Percentiles rank a stretch among this genome's conserved stretches.
Evolutionary conservation across 495 filamentous ascomycete genomes (phyloP).

Genomic region (Penicillium mononematosum): DNA sequence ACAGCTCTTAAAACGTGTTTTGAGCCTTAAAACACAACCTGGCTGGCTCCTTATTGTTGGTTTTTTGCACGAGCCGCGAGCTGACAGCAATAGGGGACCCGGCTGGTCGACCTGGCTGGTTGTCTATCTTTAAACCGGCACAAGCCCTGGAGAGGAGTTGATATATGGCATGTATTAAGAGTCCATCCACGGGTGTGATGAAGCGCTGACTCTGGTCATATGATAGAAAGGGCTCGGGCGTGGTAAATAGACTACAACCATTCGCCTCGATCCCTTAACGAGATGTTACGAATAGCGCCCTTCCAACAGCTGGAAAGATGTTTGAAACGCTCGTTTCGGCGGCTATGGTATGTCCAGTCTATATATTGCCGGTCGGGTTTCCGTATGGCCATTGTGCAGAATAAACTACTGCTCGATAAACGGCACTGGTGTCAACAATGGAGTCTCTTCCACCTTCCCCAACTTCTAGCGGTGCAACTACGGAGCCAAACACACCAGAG

Average conservation of each 20-base stretch:
- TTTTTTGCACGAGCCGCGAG: no score
- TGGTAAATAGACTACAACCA: neutral
- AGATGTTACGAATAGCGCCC: neutral
- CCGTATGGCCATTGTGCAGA: neutral
- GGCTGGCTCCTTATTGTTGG: no score
- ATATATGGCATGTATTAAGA: no score
- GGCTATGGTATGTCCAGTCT: neutral
- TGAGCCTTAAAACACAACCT: no score
- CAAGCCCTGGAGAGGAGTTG: no score
- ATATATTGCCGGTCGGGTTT: neutral
- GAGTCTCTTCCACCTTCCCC: neutral
- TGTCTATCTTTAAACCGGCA: no score
- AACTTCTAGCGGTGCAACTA: neutral
- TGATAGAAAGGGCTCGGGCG: no score
- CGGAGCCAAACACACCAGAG: constrained; percentile 1
- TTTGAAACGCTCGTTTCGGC: neutral
- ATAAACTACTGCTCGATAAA: neutral
- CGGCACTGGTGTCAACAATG: neutral
- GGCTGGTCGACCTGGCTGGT: no score
- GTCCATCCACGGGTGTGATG: no score
- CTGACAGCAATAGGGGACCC: no score
- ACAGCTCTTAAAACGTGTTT: no score
- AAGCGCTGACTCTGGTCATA: no score
- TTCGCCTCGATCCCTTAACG: neutral
- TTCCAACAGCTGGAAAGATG: neutral